Conservation (phyloP, 1,284 basidiomycete species). For the Gomphus bonarii region DNA sequence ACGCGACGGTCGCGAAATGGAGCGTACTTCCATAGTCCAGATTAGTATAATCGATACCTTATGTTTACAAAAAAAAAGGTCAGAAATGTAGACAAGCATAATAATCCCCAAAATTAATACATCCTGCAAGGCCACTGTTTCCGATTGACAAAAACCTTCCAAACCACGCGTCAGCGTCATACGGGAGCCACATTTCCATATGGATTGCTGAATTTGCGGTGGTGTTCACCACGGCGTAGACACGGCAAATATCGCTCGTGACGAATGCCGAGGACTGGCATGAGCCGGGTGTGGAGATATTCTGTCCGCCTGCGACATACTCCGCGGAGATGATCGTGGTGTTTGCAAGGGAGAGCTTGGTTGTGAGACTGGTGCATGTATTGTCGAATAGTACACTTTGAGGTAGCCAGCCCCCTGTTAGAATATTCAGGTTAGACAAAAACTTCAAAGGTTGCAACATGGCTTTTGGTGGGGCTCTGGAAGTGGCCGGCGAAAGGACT, state of each 20-base stretch:
- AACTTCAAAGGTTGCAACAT: background rate
- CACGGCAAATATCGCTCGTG: background rate
- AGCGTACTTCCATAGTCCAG: conserved; percentile 18
- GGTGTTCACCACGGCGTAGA: conserved; percentile 12
- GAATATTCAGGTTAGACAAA: background rate
- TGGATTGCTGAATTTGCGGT: conserved; percentile 18
- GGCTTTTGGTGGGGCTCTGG: background rate
- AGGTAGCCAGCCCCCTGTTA: background rate
- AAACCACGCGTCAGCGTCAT: conserved; percentile 18
- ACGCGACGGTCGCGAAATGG: conserved; percentile 18
- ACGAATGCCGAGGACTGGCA: conserved; percentile 6
- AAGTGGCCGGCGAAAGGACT: background rate
- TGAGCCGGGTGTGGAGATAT: conserved; percentile 5
- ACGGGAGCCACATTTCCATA: conserved; percentile 22
- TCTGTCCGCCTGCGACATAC: background rate
- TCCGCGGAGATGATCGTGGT: conserved; percentile 10
- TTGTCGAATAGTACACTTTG: too few relatives aligned
- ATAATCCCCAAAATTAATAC: background rate
- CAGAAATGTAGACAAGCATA: too few relatives aligned
- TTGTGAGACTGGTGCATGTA: background rate
- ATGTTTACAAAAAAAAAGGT: background rate
- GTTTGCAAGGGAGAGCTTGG: background rate
- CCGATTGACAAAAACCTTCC: conserved; percentile 20
- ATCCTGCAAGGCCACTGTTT: conserved; percentile 17
- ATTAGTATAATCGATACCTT: conserved; percentile 19